These are phyloP conservation scores for Fraxinus quadrangulata DNA, from an alignment of 257 asterid genomes.

Conservation along the genomic window DNA sequence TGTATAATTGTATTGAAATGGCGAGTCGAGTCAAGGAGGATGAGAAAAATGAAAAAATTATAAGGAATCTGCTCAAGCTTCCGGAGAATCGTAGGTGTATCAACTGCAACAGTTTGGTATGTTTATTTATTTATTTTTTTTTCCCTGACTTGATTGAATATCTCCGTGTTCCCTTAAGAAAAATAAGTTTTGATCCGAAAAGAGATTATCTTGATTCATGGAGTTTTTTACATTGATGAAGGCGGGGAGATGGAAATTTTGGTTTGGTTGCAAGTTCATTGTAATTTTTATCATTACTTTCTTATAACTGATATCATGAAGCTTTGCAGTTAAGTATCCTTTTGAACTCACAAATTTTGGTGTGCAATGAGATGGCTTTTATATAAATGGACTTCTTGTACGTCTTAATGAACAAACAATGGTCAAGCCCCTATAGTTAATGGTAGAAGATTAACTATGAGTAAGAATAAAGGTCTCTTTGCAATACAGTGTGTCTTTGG, in stretches of 20 bases:
- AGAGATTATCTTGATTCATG: constrained; percentile 9
- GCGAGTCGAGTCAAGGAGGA: constrained; percentile 81
- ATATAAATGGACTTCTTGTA: background rate
- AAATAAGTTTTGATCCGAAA: constrained; percentile 13
- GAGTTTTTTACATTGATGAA: background rate
- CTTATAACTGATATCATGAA: background rate
- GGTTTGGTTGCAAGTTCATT: constrained; percentile 3
- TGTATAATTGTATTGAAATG: constrained; percentile 47
- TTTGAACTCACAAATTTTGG: constrained; percentile 1
- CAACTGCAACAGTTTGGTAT: constrained; percentile 93
- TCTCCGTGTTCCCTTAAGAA: background rate
- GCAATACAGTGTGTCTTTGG: background rate
- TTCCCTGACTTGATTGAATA: background rate
- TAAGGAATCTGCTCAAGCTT: constrained; percentile 84
- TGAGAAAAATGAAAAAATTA: constrained; percentile 78
- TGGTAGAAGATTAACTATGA: background rate
- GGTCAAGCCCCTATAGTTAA: background rate
- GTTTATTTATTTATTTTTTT: constrained; percentile 15
- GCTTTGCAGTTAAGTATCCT: background rate
- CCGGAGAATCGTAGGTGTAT: constrained; percentile 93
- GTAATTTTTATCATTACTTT: constrained; percentile 9
- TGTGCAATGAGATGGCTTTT: background rate
- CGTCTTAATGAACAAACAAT: background rate
- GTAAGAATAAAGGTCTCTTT: background rate
- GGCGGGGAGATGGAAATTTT: background rate